Evolutionary conservation across 1,284 basidiomycete genomes (phyloP).

Genomic region (Puccinia triticina): DNA sequence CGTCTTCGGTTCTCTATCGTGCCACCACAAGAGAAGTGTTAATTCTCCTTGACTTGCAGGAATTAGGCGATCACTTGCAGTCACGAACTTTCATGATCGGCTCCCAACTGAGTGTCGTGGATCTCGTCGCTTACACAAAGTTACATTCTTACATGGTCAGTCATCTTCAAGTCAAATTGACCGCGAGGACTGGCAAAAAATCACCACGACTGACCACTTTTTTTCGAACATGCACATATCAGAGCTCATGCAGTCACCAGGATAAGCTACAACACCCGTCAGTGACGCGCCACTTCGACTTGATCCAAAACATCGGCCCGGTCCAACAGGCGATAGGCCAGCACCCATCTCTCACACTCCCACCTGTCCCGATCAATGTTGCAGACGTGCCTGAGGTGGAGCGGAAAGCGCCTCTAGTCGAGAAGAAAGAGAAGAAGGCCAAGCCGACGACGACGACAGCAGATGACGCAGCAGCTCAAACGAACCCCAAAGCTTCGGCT

Average conservation of each 20-base stretch:
- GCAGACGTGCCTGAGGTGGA: slow-evolving; percentile 67
- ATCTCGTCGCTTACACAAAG: slow-evolving; percentile 33
- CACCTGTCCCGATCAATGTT: slow-evolving; percentile 63
- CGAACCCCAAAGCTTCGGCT: background rate
- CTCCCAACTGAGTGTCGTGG: background rate
- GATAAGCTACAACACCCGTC: slow-evolving; percentile 67
- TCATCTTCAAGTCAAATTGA: background rate
- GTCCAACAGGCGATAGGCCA: slow-evolving; percentile 66
- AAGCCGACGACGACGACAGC: slow-evolving; percentile 57
- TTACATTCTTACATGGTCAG: slow-evolving; percentile 46
- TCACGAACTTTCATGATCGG: slow-evolving; percentile 40
- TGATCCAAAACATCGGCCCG: slow-evolving; percentile 74
- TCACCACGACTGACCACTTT: background rate
- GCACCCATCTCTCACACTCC: slow-evolving; percentile 54
- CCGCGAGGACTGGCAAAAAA: background rate
- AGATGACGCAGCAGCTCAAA: background rate
- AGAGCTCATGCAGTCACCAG: slow-evolving; percentile 45
- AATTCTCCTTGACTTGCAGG: slow-evolving; percentile 7
- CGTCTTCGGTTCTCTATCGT: background rate
- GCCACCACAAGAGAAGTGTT: background rate
- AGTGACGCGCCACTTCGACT: slow-evolving; percentile 88
- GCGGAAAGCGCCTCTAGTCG: slow-evolving; percentile 68
- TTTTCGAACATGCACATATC: background rate
- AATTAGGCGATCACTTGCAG: slow-evolving; percentile 36
- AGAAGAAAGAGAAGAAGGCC: slow-evolving; percentile 66